Conservation (phyloP, 176 grass and related monocot genomes). For the Guadua angustifolia region DNA sequence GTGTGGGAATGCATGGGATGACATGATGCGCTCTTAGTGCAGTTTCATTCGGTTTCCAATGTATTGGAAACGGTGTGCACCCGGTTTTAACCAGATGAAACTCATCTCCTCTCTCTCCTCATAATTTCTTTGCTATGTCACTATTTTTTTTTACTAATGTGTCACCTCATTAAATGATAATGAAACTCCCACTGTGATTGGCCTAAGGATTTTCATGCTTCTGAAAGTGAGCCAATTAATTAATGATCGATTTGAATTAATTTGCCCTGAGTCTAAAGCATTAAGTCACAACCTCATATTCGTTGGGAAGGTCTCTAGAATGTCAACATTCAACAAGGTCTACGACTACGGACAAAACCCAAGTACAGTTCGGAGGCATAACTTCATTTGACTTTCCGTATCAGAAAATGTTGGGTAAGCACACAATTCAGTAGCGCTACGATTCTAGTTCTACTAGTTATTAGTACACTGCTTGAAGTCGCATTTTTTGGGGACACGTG, state of each 20-base stretch:
- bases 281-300: not conserved
- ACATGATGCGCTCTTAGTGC: no score
- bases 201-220: no score
- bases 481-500: not conserved
- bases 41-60: no score
- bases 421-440: not conserved
- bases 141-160: no score
- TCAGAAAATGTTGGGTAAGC: not conserved
- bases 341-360: not conserved
- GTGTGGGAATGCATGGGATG: no score
- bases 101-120: no score
- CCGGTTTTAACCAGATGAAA: no score
- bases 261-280: not conserved
- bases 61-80: no score
- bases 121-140: no score
- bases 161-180: no score
- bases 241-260: not conserved
- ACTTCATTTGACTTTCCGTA: not conserved
- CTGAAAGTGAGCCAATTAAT: no score
- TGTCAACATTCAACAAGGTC: slow-evolving; percentile 2
- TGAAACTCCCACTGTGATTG: no score
- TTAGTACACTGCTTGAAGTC: not conserved
- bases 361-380: slow-evolving; percentile 4
- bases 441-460: not conserved
- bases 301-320: not conserved